These are phyloP conservation scores for Pyracantha coccinea DNA, from an alignment of 331 rosid genomes.

Conservation along the genomic window DNA sequence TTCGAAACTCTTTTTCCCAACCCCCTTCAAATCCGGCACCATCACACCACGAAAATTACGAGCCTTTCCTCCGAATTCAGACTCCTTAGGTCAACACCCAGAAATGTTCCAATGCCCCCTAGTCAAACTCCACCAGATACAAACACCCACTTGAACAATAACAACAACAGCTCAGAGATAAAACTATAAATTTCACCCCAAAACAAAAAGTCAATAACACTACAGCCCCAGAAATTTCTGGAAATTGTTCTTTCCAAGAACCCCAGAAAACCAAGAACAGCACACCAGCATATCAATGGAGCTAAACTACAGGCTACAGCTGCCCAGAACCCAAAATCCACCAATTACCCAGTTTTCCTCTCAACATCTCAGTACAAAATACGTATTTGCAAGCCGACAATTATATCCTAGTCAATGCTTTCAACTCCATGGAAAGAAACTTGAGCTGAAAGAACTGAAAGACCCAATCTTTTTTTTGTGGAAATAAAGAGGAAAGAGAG, in stretches of 20 bases:
- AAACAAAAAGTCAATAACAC: neutral
- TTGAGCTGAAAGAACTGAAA: neutral
- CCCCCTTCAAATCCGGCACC: slow-evolving; percentile 26
- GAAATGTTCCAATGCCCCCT: neutral
- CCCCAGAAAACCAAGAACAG: slow-evolving; percentile 19
- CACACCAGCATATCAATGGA: slow-evolving; percentile 15
- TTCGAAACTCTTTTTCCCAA: slow-evolving; percentile 60
- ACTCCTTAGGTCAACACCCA: slow-evolving; percentile 40
- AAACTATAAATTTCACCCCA: neutral
- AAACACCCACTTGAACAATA: neutral
- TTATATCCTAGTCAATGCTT: slow-evolving; percentile 2
- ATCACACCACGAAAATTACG: slow-evolving; percentile 28
- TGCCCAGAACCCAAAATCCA: slow-evolving; percentile 22
- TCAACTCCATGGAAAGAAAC: slow-evolving; percentile 2
- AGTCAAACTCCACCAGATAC: slow-evolving; percentile 2
- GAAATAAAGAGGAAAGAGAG: neutral
- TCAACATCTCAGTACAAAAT: slow-evolving; percentile 7
- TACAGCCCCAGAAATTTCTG: neutral
- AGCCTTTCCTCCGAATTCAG: slow-evolving; percentile 47
- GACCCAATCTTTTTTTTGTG: neutral
- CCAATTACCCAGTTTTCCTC: neutral
- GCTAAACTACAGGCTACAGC: slow-evolving; percentile 23
- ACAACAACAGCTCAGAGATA: neutral
- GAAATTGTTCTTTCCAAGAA: neutral
- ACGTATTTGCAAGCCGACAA: slow-evolving; percentile 10